Percentiles rank a stretch among this genome's conserved stretches.
Conservation (phyloP, 192 early-diverging fungal genomes). For the Umbelopsis sp. region DNA sequence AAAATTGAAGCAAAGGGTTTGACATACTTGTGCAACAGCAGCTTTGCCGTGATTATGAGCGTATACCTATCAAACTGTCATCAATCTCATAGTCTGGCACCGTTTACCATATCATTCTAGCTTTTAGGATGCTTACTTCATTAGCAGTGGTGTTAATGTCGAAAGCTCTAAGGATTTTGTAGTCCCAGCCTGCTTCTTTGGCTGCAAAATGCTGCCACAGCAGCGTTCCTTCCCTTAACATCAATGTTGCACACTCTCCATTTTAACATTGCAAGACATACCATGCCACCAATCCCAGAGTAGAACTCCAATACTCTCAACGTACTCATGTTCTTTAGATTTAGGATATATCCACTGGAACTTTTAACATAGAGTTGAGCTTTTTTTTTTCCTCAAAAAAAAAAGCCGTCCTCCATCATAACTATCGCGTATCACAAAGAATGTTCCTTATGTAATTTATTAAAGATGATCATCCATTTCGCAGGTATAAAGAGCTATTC, state of each 20-base stretch:
- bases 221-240: not conserved
- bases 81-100: not conserved
- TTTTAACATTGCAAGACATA: constrained; percentile 14
- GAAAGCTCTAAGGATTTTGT: constrained; percentile 81
- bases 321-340: not conserved
- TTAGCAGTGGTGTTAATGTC: constrained; percentile 96
- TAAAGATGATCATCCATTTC: no score
- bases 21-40: constrained; percentile 33
- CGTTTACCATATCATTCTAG: not conserved
- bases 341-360: not conserved
- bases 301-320: constrained; percentile 57
- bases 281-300: constrained; percentile 69
- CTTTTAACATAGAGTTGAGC: not conserved
- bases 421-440: not conserved
- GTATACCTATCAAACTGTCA: constrained; percentile 29
- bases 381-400: not conserved
- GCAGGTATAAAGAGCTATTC: no score
- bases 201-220: constrained; percentile 76
- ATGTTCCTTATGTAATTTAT: no score
- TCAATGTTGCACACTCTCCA: not conserved
- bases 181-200: constrained; percentile 56
- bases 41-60: constrained; percentile 35
- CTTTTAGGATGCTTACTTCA: constrained; percentile 39
- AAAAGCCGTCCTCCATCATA: not conserved
- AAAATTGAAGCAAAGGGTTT: not conserved